Percentiles rank a stretch among this genome's conserved stretches.
Conservation (phyloP, 768 basidiomycete species). For the Tylopilus balloui region DNA sequence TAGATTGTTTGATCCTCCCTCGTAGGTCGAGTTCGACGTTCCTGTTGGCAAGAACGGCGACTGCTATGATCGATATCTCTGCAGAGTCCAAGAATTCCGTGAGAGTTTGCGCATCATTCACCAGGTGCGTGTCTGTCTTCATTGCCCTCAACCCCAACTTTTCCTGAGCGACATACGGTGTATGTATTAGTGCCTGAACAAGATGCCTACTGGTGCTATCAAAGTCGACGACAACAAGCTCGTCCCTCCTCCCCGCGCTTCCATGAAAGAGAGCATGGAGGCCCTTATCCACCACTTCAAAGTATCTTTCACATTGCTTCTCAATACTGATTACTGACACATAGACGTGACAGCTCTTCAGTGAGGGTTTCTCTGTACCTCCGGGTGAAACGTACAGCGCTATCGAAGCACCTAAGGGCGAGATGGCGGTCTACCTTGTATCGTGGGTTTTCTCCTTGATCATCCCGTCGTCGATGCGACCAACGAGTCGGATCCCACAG, state of each 20-base stretch:
- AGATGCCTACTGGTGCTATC: conserved; percentile 88
- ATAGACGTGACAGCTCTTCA: conserved; percentile 62
- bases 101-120: conserved; percentile 87
- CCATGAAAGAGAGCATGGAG: conserved; percentile 99
- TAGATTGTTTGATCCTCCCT: background rate
- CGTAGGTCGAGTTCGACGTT: conserved; percentile 90
- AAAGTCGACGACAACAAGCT: conserved; percentile 98
- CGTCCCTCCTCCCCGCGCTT: conserved; percentile 90
- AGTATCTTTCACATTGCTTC: conserved; percentile 33
- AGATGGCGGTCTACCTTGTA: conserved; percentile 98
- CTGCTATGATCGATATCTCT: conserved; percentile 96
- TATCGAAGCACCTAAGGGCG: conserved; percentile 98
- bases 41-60: conserved; percentile 97
- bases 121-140: conserved; percentile 43
- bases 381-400: conserved; percentile 95
- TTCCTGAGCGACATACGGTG: background rate
- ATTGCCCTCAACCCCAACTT: no score
- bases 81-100: conserved; percentile 97
- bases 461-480: background rate
- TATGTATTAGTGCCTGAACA: conserved; percentile 79
- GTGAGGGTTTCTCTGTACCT: conserved; percentile 95
- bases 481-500: conserved; percentile 33
- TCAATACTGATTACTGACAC: background rate
- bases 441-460: conserved; percentile 50
- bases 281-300: conserved; percentile 98